phyloP scores from a whole-genome alignment of 2,329 filamentous ascomycete genomes.

The Fusarium newnesense region DNA sequence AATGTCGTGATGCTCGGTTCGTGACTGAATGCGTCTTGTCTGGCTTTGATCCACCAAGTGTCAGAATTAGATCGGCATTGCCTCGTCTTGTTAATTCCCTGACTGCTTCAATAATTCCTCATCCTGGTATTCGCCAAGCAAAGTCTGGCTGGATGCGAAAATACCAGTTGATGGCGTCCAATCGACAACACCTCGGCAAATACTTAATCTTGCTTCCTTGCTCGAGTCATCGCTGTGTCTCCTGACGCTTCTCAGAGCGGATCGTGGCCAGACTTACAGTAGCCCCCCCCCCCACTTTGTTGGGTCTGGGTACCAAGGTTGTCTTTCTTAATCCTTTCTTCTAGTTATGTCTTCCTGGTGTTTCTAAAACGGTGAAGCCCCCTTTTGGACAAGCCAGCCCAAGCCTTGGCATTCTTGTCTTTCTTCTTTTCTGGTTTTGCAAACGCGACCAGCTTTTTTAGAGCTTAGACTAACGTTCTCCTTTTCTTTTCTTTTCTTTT shows the following conservation, averaged over 20 bases:
- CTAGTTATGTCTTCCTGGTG: background rate
- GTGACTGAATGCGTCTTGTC: slow-evolving; percentile 4
- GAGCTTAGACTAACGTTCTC: background rate
- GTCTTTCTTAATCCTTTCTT: background rate
- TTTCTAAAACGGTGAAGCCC: slow-evolving; percentile 6
- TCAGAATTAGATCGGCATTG: slow-evolving; percentile 17
- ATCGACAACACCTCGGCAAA: background rate
- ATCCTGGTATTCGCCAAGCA: slow-evolving; percentile 13
- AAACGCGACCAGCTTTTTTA: background rate
- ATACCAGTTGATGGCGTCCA: background rate
- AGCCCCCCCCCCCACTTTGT: background rate
- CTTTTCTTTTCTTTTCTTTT: slow-evolving; percentile 8
- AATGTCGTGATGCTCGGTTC: background rate
- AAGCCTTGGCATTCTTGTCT: background rate
- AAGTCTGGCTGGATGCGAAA: slow-evolving; percentile 3
- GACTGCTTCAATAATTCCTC: background rate
- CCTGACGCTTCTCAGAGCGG: slow-evolving; percentile 3
- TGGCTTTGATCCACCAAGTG: background rate
- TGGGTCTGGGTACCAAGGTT: background rate
- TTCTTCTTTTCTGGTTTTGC: background rate
- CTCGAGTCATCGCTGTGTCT: slow-evolving; percentile 7
- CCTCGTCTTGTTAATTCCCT: slow-evolving; percentile 3
- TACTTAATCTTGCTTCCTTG: slow-evolving; percentile 5
- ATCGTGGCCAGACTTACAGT: background rate
- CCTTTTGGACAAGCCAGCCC: background rate